phyloP scores from a whole-genome alignment of 2,329 filamentous ascomycete species.

The Aspergillus sp. region DNA sequence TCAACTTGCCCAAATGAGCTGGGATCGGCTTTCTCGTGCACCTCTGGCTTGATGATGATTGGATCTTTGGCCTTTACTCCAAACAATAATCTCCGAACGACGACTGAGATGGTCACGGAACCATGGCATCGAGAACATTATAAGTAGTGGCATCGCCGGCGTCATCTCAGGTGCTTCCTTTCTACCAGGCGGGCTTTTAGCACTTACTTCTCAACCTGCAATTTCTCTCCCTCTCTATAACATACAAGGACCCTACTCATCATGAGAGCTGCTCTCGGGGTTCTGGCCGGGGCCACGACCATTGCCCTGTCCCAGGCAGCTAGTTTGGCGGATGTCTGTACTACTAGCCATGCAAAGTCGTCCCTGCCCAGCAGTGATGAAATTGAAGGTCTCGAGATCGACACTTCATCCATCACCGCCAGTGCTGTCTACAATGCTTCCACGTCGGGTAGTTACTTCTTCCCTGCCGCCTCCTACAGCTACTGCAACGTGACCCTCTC shows the following conservation, averaged over 20 bases:
- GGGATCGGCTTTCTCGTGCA: background rate
- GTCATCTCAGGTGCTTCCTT: background rate
- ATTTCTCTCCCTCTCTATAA: background rate
- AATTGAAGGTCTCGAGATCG: background rate
- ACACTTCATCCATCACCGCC: background rate
- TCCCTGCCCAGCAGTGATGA: background rate
- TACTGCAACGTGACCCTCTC: conserved; percentile 47
- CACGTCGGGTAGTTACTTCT: background rate
- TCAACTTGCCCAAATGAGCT: background rate
- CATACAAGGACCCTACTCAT: background rate
- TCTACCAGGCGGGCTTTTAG: background rate
- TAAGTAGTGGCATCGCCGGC: background rate
- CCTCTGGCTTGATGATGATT: background rate
- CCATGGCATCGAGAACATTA: background rate
- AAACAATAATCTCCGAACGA: background rate
- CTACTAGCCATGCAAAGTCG: background rate
- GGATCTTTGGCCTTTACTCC: background rate
- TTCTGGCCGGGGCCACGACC: background rate
- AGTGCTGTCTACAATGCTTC: conserved; percentile 6
- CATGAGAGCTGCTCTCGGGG: background rate
- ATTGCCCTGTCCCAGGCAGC: background rate
- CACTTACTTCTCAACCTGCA: background rate
- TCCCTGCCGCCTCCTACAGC: conserved; percentile 10
- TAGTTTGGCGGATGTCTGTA: conserved; percentile 1
- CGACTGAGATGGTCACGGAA: background rate